Evolutionary conservation across 495 filamentous ascomycete species (phyloP).

Genomic region (Aspergillus egyptiacus): DNA sequence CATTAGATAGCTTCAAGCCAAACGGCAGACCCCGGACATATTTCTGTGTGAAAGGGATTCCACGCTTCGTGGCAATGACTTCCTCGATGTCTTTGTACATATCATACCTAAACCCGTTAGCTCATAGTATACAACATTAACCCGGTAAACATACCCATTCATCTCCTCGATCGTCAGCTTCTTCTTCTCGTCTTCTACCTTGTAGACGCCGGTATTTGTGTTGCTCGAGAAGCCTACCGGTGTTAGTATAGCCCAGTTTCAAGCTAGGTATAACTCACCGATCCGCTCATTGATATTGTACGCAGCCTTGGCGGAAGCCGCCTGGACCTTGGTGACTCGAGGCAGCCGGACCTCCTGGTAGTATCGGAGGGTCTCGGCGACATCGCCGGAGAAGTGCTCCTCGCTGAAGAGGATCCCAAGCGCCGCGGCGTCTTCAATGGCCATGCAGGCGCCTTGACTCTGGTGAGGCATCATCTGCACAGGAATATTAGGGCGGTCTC

Average conservation of each 20-base stretch:
- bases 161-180: conserved; percentile 50
- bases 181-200: conserved; percentile 40
- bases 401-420: conserved; percentile 43
- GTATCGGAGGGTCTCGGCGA: conserved; percentile 30
- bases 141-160: conserved; percentile 38
- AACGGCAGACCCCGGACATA: conserved; percentile 34
- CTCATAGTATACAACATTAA: not conserved
- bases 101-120: conserved; percentile 35
- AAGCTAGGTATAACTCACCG: conserved; percentile 26
- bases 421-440: conserved; percentile 46
- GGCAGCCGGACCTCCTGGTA: conserved; percentile 44
- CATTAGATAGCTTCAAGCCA: conserved; percentile 35
- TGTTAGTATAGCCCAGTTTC: not conserved
- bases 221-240: conserved; percentile 41
- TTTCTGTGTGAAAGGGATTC: conserved; percentile 18
- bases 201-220: conserved; percentile 37
- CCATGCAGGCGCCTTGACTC: conserved; percentile 47
- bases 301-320: conserved; percentile 39
- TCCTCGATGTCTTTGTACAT: conserved; percentile 45
- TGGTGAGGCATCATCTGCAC: conserved; percentile 46
- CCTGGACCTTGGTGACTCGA: conserved; percentile 39
- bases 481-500: too few species aligned
- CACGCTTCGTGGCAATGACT: conserved; percentile 24
- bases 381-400: conserved; percentile 36
- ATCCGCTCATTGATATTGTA: conserved; percentile 49